Conservation (phyloP, 306 rosid genomes). For the Cajanus cajan region DNA sequence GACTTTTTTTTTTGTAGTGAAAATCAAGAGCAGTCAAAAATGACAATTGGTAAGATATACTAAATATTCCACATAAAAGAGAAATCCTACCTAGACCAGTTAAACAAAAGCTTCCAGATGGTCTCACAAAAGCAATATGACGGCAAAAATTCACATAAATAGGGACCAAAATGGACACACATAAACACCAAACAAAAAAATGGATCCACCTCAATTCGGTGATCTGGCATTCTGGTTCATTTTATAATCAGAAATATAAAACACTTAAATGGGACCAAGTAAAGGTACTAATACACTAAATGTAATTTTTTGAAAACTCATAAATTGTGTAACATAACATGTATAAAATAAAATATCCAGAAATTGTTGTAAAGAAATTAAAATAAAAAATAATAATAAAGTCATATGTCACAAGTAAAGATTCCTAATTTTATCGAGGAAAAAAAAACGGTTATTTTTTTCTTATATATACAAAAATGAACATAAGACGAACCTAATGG, state of each 20-base stretch:
- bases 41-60: neutral
- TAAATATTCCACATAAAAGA: neutral
- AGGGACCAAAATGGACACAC: neutral
- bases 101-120: no score
- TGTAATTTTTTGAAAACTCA: no score
- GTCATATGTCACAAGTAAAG: neutral
- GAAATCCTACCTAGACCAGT: no score
- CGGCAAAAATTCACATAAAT: neutral
- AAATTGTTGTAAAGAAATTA: neutral
- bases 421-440: neutral
- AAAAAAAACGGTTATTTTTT: neutral
- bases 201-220: no score
- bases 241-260: neutral
- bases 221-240: no score
- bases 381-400: no score
- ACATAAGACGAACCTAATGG: neutral
- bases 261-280: neutral
- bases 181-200: no score
- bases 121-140: conserved; percentile 13
- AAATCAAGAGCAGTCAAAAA: no score
- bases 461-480: no score
- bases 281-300: neutral
- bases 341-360: neutral
- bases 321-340: neutral
- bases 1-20: no score